Conservation (phyloP, 129 eudicot species). For the Erigeron canadensis region DNA sequence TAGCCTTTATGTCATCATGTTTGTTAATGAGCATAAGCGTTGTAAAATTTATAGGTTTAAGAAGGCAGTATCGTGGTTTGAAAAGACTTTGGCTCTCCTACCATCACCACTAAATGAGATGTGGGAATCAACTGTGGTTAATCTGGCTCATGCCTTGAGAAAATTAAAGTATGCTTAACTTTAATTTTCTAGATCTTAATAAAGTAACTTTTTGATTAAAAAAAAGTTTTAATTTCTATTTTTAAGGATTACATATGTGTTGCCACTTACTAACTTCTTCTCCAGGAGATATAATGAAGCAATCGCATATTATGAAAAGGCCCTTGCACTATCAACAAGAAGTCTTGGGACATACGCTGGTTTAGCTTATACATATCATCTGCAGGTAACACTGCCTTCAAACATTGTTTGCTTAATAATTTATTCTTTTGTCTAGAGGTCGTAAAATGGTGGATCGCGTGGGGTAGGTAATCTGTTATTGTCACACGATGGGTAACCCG, state of each 20-base stretch:
- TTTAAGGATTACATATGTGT: neutral
- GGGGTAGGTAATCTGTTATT: neutral
- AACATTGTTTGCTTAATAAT: neutral
- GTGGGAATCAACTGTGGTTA: slow-evolving; percentile 96
- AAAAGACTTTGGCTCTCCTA: slow-evolving; percentile 73
- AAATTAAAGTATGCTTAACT: slow-evolving; percentile 59
- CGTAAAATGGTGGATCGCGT: neutral
- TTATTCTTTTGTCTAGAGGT: neutral
- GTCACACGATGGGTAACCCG: neutral
- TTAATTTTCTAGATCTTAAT: no score
- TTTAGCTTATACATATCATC: slow-evolving; percentile 90
- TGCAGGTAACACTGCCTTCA: slow-evolving; percentile 52
- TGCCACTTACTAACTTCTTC: neutral
- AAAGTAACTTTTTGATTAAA: no score
- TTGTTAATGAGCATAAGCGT: neutral
- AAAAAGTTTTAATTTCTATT: no score
- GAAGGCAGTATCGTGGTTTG: slow-evolving; percentile 87
- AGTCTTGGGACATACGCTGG: slow-evolving; percentile 92
- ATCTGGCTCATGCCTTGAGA: slow-evolving; percentile 88
- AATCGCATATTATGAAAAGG: slow-evolving; percentile 80
- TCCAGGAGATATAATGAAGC: slow-evolving; percentile 89
- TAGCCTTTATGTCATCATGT: neutral
- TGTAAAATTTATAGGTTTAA: slow-evolving; percentile 54
- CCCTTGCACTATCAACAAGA: slow-evolving; percentile 84
- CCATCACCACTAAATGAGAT: slow-evolving; percentile 74